These are phyloP conservation scores for Clavispora santaluciae DNA, from an alignment of 805 yeast species.

Conservation along the genomic window DNA sequence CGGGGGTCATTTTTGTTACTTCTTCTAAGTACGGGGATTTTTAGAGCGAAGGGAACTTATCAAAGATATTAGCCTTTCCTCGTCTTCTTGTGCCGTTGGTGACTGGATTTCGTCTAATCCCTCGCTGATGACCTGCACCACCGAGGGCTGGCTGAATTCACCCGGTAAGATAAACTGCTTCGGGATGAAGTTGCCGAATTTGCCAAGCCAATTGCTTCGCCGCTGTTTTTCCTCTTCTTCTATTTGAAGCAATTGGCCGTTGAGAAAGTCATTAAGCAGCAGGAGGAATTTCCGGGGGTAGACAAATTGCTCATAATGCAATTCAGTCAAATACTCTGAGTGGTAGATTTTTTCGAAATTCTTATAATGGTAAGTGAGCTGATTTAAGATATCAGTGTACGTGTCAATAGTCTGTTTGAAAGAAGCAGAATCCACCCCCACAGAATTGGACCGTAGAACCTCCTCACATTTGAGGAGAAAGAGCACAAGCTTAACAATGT, in stretches of 20 bases:
- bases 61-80: slow-evolving; percentile 9
- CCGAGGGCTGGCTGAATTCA: slow-evolving; percentile 29
- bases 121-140: slow-evolving; percentile 39
- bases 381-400: slow-evolving; percentile 24
- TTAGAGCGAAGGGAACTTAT: slow-evolving; percentile 1
- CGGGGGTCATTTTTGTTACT: no score
- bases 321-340: slow-evolving; percentile 32
- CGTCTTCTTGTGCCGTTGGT: slow-evolving; percentile 5
- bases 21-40: neutral
- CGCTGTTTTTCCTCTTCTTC: slow-evolving; percentile 33
- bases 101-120: slow-evolving; percentile 28
- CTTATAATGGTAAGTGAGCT: slow-evolving; percentile 31
- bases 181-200: slow-evolving; percentile 39
- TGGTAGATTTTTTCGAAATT: slow-evolving; percentile 31
- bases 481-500: slow-evolving; percentile 22
- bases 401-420: slow-evolving; percentile 8
- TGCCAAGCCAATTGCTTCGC: slow-evolving; percentile 31
- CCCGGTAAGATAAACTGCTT: slow-evolving; percentile 37
- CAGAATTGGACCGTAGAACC: neutral
- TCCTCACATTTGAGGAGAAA: slow-evolving; percentile 16
- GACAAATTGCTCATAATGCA: slow-evolving; percentile 35
- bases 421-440: neutral
- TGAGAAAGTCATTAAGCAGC: slow-evolving; percentile 29
- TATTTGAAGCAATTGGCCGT: slow-evolving; percentile 25
- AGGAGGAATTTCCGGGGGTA: slow-evolving; percentile 34